These are phyloP conservation scores for Rutidosis leptorrhynchoides DNA, from an alignment of 129 eudicot species.

Conservation along the genomic window DNA sequence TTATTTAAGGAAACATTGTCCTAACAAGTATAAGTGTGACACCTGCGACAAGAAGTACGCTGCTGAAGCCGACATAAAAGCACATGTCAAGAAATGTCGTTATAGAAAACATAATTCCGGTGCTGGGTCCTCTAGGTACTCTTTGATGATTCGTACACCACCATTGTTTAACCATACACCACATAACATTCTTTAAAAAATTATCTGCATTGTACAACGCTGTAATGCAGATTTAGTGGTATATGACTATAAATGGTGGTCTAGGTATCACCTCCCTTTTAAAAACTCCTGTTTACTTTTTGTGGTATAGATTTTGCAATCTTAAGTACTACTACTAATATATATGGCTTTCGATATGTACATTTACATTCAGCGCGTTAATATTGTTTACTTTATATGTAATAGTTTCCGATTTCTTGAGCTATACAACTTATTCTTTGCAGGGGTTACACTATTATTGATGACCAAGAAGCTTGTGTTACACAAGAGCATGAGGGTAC, in stretches of 20 bases:
- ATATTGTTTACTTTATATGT: neutral
- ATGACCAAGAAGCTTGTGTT: neutral
- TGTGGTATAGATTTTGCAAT: no score
- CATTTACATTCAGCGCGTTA: neutral
- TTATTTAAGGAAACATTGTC: constrained; percentile 47
- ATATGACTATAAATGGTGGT: no score
- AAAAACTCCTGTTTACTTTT: neutral
- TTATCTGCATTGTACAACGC: no score
- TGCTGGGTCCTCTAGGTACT: constrained; percentile 45
- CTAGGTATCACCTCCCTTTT: no score
- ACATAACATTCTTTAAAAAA: no score
- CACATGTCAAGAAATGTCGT: constrained; percentile 52
- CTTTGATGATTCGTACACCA: no score
- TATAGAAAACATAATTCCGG: constrained; percentile 43
- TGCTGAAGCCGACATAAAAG: constrained; percentile 45
- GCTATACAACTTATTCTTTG: neutral
- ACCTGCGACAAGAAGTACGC: constrained; percentile 45
- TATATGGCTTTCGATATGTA: neutral
- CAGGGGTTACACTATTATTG: neutral
- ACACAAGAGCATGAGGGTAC: neutral
- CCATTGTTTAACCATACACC: no score
- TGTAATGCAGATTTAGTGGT: no score
- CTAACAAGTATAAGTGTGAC: constrained; percentile 42
- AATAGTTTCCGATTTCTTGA: neutral
- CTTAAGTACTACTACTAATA: no score